Evolutionary conservation across 2,329 filamentous ascomycete species (phyloP).

Genomic region (Chalaropsis thielavioides): DNA sequence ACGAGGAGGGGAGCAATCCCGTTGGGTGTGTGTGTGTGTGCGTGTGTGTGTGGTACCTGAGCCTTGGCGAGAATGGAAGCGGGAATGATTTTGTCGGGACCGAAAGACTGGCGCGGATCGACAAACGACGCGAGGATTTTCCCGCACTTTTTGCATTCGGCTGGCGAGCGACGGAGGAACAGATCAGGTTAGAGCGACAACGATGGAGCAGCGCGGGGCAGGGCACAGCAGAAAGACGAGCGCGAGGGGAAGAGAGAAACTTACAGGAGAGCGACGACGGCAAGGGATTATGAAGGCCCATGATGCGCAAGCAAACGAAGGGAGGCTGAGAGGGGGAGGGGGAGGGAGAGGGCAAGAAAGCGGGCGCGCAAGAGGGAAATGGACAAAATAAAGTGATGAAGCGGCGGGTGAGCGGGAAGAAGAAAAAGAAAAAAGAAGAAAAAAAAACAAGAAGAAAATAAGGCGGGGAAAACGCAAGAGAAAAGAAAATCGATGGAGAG

Average conservation of each 20-base stretch:
- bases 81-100: slow-evolving; percentile 93
- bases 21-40: too few species aligned
- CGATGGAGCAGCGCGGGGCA: not conserved
- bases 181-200: not conserved
- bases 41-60: slow-evolving; percentile 58
- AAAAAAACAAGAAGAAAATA: not conserved
- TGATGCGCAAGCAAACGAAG: slow-evolving; percentile 22
- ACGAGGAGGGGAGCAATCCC: too few species aligned
- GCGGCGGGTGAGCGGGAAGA: not conserved
- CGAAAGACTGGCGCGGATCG: slow-evolving; percentile 83
- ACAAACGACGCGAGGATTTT: slow-evolving; percentile 93
- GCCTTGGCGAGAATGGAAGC: slow-evolving; percentile 78
- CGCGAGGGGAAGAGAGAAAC: slow-evolving; percentile 24
- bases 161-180: slow-evolving; percentile 32
- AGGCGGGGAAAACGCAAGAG: not conserved
- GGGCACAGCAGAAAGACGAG: not conserved
- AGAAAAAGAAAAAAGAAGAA: not conserved
- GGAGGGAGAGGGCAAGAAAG: too few species aligned
- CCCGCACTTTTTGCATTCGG: slow-evolving; percentile 92
- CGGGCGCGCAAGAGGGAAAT: too few species aligned
- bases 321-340: not conserved
- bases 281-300: slow-evolving; percentile 53
- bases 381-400: slow-evolving; percentile 6
- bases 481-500: not conserved
- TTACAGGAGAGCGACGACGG: slow-evolving; percentile 54